Evolutionary conservation across 176 grass and related monocot species (phyloP).

Genomic region (Lolium multiflorum): DNA sequence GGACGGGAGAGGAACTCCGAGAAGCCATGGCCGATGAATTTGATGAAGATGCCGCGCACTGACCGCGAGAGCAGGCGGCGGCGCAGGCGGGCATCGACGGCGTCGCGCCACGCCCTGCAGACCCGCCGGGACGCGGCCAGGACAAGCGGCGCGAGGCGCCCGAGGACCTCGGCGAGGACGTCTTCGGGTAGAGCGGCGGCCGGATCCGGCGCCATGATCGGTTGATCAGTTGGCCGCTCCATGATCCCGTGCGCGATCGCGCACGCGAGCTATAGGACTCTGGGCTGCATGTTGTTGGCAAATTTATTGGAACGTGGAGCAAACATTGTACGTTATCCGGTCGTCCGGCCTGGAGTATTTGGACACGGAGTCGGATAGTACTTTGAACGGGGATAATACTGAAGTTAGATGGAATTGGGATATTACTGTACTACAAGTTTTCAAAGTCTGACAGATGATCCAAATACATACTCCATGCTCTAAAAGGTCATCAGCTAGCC

Average conservation of each 20-base stretch:
- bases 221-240: neutral
- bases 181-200: neutral
- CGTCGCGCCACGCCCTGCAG: neutral
- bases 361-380: no score
- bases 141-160: neutral
- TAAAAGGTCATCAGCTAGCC: no score
- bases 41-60: neutral
- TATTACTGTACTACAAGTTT: no score
- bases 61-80: neutral
- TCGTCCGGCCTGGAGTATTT: no score
- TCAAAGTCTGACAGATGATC: no score
- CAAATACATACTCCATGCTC: no score
- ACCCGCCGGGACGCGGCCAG: neutral
- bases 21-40: neutral
- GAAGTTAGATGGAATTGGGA: no score
- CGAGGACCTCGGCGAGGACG: neutral
- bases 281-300: neutral
- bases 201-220: neutral
- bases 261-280: neutral
- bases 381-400: no score
- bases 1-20: conserved; percentile 5
- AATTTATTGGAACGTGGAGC: neutral
- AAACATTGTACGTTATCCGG: no score
- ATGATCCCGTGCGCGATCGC: neutral
- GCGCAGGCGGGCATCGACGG: neutral